These are phyloP conservation scores for Arachnomyces sp. DNA, from an alignment of 2,329 filamentous ascomycete genomes.

Conservation along the genomic window DNA sequence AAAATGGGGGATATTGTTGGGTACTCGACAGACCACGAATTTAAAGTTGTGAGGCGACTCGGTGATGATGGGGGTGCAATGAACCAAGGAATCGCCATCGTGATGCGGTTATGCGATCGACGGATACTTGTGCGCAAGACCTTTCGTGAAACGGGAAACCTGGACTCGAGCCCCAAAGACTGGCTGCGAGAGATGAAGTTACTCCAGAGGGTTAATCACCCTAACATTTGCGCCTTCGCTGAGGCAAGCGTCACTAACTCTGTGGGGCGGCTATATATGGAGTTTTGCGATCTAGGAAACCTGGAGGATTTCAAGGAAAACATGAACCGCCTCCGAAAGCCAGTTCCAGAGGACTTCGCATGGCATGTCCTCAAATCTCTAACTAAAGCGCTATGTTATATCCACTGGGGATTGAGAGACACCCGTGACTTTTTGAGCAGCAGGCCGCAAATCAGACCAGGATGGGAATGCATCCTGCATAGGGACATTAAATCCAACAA, in stretches of 20 bases:
- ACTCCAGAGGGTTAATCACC: constrained; percentile 5
- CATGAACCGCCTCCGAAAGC: background rate
- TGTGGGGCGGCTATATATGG: constrained; percentile 11
- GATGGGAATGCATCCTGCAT: constrained; percentile 12
- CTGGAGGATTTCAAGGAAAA: constrained; percentile 8
- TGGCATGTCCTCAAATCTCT: constrained; percentile 11
- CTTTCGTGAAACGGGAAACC: no score
- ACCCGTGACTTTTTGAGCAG: background rate
- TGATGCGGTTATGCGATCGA: no score
- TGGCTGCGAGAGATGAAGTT: constrained; percentile 6
- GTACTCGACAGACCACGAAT: no score
- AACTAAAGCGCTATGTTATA: constrained; percentile 9
- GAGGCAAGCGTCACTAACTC: constrained; percentile 4
- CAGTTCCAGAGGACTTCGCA: constrained; percentile 11
- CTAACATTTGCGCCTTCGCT: constrained; percentile 9
- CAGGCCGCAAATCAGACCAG: background rate
- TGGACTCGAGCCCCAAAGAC: constrained; percentile 2
- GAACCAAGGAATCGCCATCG: no score
- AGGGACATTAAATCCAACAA: constrained; percentile 15
- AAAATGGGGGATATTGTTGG: no score
- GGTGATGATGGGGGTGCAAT: no score
- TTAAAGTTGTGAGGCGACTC: no score
- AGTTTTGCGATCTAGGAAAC: constrained; percentile 13
- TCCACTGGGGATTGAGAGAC: constrained; percentile 12
- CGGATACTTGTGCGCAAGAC: no score